Evolutionary conservation across 306 rosid species (phyloP), one percentile per base, ranked within the genome.

Genomic region (Glycyrrhiza uralensis): DNA sequence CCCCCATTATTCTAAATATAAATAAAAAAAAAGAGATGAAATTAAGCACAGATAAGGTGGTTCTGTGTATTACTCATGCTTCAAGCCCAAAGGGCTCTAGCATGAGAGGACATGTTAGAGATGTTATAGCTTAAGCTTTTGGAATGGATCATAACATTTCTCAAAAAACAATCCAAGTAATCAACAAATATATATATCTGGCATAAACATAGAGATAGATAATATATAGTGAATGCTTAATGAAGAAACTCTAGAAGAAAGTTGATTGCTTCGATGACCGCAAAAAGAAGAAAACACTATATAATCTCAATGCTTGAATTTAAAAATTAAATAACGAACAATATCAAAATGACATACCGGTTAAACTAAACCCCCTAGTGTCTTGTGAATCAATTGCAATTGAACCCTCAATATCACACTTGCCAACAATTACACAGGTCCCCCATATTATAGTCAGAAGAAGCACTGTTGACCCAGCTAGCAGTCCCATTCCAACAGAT

Each of bases 391-490:
- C 91, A 23, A 85, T 39, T 30, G 93, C 93, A 68, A 72, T 58
- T 22, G 93, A 83, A 66, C 32, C 76, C 81, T 65, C 85, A 19
- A 90, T 62, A 59, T 90, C 96, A 70, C 91, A 84, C 83, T 90
- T 90, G 87, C 96, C 91, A 35, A 85, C 86, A 62, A 90, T 61
- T 7, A 87, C 84, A 30, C 93, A 84, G 59, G 88, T 68, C 19
- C 96, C 90, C 96, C 93, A 87, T 50, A 87, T 79, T 47, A 90
- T 71, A 70, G 96, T 87, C 18, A 90, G 84, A 84, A 90, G 89
- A 80, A 87, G 66, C 74, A 84, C 86, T 18, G 86, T 90, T 13
- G 91, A 90, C 74, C 96, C 93, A 55, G 96, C 89, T 5, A 90
- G 81, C 81, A 90, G 82, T 22, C 96, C 93, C 89, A 90, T 87